Conservation (phyloP, 1,139 yeast genomes). For the Taphrina populina region DNA sequence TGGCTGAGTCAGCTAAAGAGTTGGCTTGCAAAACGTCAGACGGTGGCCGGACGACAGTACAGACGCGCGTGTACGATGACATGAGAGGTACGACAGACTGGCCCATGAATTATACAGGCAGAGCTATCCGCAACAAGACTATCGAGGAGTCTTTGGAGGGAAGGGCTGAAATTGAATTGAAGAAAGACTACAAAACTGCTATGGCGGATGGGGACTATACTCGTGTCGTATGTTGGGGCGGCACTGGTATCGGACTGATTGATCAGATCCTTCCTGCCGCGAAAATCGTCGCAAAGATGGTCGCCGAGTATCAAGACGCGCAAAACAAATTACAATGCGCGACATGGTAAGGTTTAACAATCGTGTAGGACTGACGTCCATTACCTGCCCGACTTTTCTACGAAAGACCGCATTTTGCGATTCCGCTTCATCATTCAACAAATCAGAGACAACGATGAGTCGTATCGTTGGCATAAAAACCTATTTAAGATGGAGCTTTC, state of each 20-base stretch:
- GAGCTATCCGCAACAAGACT: conserved; percentile 36
- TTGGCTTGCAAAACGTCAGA: conserved; percentile 30
- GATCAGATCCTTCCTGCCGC: conserved; percentile 34
- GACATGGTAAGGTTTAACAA: no score
- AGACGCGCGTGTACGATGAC: conserved; percentile 36
- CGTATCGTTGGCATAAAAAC: no score
- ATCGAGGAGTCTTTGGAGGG: conserved; percentile 30
- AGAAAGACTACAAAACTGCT: conserved; percentile 30
- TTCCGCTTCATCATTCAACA: no score
- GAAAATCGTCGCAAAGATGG: conserved; percentile 28
- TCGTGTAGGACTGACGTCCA: no score
- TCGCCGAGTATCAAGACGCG: conserved; percentile 29
- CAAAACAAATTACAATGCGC: no score
- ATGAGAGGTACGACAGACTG: conserved; percentile 37
- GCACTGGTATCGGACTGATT: conserved; percentile 38
- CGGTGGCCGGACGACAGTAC: conserved; percentile 36
- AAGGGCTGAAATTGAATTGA: conserved; percentile 7
- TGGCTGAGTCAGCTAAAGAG: conserved; percentile 30
- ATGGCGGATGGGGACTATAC: conserved; percentile 26
- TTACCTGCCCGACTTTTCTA: no score
- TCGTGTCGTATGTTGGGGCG: conserved; percentile 37
- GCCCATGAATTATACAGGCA: conserved; percentile 36
- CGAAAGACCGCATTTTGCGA: no score
- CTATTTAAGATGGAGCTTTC: no score
- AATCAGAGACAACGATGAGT: no score